Evolutionary conservation across 2,329 filamentous ascomycete species (phyloP).

Genomic region (Blastomyces silverae): DNA sequence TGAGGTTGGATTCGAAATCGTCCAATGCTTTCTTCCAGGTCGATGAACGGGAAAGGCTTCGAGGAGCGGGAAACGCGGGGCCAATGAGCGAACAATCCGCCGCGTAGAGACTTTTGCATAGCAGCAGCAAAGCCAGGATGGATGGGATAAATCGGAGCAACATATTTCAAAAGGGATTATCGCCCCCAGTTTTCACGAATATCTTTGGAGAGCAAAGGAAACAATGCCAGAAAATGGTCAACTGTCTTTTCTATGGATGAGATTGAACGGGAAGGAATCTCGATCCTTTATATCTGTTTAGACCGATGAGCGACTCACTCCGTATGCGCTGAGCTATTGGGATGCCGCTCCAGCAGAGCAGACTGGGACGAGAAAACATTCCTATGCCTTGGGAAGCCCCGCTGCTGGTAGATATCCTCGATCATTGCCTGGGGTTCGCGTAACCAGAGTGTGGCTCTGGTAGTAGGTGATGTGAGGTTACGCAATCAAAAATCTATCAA

Average conservation of each 20-base stretch:
- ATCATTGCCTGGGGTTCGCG: not conserved
- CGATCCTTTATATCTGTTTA: not conserved
- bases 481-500: not conserved
- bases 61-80: slow-evolving; percentile 7
- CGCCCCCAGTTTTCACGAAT: not conserved
- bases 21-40: slow-evolving; percentile 9
- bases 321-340: not conserved
- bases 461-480: not conserved
- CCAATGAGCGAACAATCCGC: slow-evolving; percentile 9
- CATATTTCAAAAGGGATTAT: not conserved
- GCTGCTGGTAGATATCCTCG: not conserved
- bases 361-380: not conserved
- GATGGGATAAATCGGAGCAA: not conserved
- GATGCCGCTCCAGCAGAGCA: not conserved
- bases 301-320: not conserved
- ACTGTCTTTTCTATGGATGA: not conserved
- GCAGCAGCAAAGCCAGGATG: not conserved
- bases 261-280: not conserved
- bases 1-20: slow-evolving; percentile 8
- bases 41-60: not conserved
- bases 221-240: not conserved
- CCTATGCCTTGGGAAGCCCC: not conserved
- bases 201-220: not conserved
- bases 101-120: not conserved
- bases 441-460: not conserved